phyloP scores from a whole-genome alignment of 768 basidiomycete species.

The Kwoniella botswanensis region DNA sequence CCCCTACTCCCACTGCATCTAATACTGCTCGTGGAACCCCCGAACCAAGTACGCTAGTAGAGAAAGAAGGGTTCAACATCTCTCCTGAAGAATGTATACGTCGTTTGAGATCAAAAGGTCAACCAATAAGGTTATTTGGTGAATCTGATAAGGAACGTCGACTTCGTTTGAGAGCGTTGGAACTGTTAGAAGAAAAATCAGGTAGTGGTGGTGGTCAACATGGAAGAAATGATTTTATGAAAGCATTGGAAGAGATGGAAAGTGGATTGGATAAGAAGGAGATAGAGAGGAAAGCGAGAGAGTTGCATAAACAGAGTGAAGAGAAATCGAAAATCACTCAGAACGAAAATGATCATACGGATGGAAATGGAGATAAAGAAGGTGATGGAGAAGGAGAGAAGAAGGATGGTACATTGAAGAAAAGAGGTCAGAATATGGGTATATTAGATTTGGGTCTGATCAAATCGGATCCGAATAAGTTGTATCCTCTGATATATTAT shows the following conservation, averaged over 20 bases:
- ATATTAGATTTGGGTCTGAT: constrained; percentile 79
- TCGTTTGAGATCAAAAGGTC: constrained; percentile 84
- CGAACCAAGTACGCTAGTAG: constrained; percentile 51
- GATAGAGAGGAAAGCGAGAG: constrained; percentile 25
- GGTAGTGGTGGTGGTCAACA: constrained; percentile 58
- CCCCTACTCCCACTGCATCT: constrained; percentile 17
- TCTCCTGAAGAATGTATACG: constrained; percentile 91
- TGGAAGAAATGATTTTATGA: constrained; percentile 82
- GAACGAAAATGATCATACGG: constrained; percentile 52
- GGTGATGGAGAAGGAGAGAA: constrained; percentile 59
- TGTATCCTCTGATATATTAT: constrained; percentile 96
- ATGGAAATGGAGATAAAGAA: constrained; percentile 8
- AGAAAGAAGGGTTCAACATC: constrained; percentile 71
- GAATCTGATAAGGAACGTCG: constrained; percentile 94
- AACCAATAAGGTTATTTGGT: constrained; percentile 92
- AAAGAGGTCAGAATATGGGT: constrained; percentile 58
- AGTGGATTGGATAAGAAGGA: constrained; percentile 64
- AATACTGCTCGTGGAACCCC: constrained; percentile 60
- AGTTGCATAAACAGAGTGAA: constrained; percentile 58
- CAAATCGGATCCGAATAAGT: constrained; percentile 89
- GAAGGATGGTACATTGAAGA: constrained; percentile 60
- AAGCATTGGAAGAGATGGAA: constrained; percentile 62
- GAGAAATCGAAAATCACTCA: constrained; percentile 67
- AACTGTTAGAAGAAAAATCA: constrained; percentile 80
- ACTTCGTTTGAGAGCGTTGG: constrained; percentile 85